Conservation (phyloP, 208 protist genomes). For the Wallacemonas rigidus region DNA sequence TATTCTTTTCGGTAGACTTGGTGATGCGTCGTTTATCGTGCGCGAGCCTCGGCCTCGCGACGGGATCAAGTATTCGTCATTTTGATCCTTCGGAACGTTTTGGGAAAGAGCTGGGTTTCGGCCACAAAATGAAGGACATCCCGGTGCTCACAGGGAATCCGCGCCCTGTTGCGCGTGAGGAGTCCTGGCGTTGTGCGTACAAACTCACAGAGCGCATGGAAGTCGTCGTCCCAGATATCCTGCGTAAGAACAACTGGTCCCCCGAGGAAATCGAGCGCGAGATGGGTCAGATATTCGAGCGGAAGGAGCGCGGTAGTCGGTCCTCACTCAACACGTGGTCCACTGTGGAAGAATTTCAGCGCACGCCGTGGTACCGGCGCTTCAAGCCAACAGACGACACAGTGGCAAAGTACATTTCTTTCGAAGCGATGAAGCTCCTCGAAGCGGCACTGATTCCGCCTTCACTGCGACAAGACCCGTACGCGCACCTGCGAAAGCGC, state of each 20-base stretch:
- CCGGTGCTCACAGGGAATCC: constrained; percentile 88
- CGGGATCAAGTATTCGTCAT: constrained; percentile 18
- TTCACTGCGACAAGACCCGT: constrained; percentile 76
- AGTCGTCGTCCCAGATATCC: constrained; percentile 69
- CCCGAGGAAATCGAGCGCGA: constrained; percentile 75
- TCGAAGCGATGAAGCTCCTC: constrained; percentile 87
- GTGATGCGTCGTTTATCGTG: constrained; percentile 9
- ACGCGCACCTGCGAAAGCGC: constrained; percentile 86
- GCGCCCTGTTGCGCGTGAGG: constrained; percentile 71
- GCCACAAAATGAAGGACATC: constrained; percentile 87
- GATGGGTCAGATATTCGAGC: constrained; percentile 81
- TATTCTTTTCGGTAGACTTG: not conserved
- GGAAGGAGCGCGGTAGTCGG: constrained; percentile 54
- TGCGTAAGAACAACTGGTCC: constrained; percentile 64
- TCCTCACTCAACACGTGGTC: constrained; percentile 88
- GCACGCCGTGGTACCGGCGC: constrained; percentile 88
- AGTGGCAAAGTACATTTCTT: constrained; percentile 84
- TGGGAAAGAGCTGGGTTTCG: constrained; percentile 84
- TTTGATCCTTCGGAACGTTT: constrained; percentile 73
- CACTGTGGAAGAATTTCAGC: constrained; percentile 90
- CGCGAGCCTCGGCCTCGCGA: not conserved
- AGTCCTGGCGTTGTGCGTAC: constrained; percentile 80
- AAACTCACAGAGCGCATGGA: constrained; percentile 89
- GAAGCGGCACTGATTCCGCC: constrained; percentile 81
- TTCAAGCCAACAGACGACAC: constrained; percentile 84